These are phyloP conservation scores for Dactylonectria estremocensis DNA, from an alignment of 2,329 filamentous ascomycete genomes.

Conservation along the genomic window DNA sequence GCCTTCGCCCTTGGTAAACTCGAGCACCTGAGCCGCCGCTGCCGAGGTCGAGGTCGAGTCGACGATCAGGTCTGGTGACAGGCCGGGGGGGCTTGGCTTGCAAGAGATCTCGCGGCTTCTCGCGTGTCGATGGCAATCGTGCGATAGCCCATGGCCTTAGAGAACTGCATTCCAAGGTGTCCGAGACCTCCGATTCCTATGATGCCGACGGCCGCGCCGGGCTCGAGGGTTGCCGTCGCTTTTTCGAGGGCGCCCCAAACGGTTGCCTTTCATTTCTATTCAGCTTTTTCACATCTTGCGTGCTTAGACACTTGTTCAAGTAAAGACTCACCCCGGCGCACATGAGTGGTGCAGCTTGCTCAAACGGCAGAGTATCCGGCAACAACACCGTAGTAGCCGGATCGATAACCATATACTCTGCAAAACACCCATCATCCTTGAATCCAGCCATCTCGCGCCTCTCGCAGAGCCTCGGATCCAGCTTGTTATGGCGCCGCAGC, in stretches of 20 bases:
- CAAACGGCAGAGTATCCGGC: constrained; percentile 48
- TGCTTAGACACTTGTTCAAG: neutral
- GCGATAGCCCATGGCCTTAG: constrained; percentile 54
- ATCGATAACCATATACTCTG: constrained; percentile 53
- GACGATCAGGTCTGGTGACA: constrained; percentile 49
- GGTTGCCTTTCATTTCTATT: constrained; percentile 43
- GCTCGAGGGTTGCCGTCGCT: constrained; percentile 43
- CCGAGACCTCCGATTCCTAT: constrained; percentile 56
- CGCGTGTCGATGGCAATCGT: constrained; percentile 55
- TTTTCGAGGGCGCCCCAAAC: constrained; percentile 53
- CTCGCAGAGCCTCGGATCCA: constrained; percentile 53
- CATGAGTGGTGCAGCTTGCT: constrained; percentile 56
- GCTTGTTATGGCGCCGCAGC: constrained; percentile 23
- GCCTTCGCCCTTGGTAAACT: constrained; percentile 51
- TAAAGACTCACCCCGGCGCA: constrained; percentile 51
- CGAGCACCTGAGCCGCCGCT: constrained; percentile 42
- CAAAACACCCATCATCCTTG: constrained; percentile 54
- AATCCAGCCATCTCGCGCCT: constrained; percentile 53
- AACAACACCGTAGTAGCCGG: constrained; percentile 49
- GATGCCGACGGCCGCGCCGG: constrained; percentile 49
- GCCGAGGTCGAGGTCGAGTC: constrained; percentile 40
- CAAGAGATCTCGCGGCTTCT: constrained; percentile 47
- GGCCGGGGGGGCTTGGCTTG: constrained; percentile 42
- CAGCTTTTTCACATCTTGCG: neutral
- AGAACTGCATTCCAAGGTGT: constrained; percentile 54